Evolutionary conservation across 2,329 filamentous ascomycete species (phyloP).

Genomic region (Sclerotinia subarctica): DNA sequence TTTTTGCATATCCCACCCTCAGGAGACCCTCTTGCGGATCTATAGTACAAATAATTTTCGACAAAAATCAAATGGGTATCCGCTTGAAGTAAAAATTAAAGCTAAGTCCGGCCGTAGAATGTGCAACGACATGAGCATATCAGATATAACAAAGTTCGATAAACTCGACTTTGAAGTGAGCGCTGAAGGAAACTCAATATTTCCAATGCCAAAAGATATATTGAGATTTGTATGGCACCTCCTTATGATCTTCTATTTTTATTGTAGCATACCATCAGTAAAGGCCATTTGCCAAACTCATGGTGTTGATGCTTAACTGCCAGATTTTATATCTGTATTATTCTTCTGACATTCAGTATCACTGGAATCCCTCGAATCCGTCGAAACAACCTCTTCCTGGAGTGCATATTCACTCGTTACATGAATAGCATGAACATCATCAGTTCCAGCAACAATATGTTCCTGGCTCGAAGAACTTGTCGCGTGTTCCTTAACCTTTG

Average conservation of each 20-base stretch:
- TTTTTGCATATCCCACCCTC: no score
- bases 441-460: not conserved
- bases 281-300: not conserved
- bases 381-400: not conserved
- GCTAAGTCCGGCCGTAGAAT: not conserved
- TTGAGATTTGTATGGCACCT: no score
- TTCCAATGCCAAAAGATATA: not conserved
- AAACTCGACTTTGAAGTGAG: not conserved
- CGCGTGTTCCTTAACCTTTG: not conserved
- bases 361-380: not conserved
- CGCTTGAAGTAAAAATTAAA: conserved; percentile 1
- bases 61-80: not conserved
- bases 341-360: conserved; percentile 1
- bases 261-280: not conserved
- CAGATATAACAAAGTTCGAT: not conserved
- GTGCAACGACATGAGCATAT: not conserved
- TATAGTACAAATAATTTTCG: not conserved
- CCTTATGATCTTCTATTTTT: no score
- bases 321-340: not conserved
- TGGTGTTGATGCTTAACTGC: not conserved
- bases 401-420: not conserved
- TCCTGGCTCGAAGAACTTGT: not conserved
- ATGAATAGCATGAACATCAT: not conserved
- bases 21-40: not conserved
- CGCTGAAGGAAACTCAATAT: not conserved